Evolutionary conservation across 1,284 basidiomycete genomes (phyloP), one percentile per base, ranked within the genome.

Genomic region (Ganoderma leucocontextum): DNA sequence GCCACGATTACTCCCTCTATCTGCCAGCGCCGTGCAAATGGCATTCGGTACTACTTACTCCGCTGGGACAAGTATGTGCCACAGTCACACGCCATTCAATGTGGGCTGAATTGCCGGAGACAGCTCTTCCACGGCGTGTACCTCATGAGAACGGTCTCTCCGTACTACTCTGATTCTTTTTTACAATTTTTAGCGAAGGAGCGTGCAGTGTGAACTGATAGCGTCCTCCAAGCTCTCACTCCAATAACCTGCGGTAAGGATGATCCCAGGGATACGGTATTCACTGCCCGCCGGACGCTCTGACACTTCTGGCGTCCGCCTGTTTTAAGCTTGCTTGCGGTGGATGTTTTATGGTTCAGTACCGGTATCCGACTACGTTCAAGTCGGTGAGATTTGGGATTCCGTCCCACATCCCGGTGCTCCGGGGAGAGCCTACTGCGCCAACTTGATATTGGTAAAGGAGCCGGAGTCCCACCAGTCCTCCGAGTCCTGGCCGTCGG

Each of bases 401-500:
- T 10, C 22, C 22, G 9, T 49, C 44, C 44, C 44, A 47, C 44
- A n/a, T 47, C 29, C 4, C 15, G 15, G 15, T 33, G 6, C 52
- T 55, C 39, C 39, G 8, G 52, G 22, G 15, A 33, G 12, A 33
- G 15, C 29, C 29, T 17, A 29, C 42, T 41, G 25, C 60, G 42
- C 22, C 44, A 47, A 47, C 52, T 41, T 9, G 52, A 39, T 4
- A 15, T 22, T 42, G 52, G 39, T 63, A 63, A 55, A 55, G 52
- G 15, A 39, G 10, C 62, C 62, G 62, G 49, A 36, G 13, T 62
- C 61, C 47, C 61, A 62, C 61, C 44, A 53, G 60, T 47, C 36
- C 61, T 47, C 49, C 61, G 61, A 35, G 62, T 35, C 62, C 62
- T 57, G 47, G 62, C 25, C 17, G 38, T 57, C 49, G 62, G 62